A percentile compares a stretch with the other conserved stretches of the same genome.
phyloP scores from a whole-genome alignment of 164 flowering plant species.

The Tetracentron sinense region DNA sequence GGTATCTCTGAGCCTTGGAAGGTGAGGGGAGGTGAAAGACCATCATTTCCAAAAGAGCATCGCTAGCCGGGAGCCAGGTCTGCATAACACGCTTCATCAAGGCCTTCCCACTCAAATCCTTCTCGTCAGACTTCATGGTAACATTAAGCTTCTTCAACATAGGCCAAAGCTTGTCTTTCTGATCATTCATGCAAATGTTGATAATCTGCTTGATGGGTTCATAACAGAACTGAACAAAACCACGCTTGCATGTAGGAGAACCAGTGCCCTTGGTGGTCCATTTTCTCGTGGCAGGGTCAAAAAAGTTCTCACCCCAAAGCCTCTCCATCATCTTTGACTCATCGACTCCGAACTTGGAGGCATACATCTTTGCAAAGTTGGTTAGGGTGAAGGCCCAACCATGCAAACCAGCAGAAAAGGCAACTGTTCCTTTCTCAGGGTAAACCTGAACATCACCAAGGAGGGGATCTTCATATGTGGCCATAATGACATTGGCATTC shows the following conservation, averaged over 20 bases:
- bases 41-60: slow-evolving; percentile 34
- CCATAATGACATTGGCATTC: slow-evolving; percentile 30
- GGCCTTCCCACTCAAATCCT: slow-evolving; percentile 29
- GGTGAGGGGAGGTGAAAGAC: slow-evolving; percentile 38
- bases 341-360: slow-evolving; percentile 28
- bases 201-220: slow-evolving; percentile 36
- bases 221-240: slow-evolving; percentile 36
- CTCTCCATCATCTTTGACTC: slow-evolving; percentile 31
- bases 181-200: slow-evolving; percentile 34
- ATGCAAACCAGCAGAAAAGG: slow-evolving; percentile 29
- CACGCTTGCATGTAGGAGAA: slow-evolving; percentile 30
- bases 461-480: slow-evolving; percentile 23
- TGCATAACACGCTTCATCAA: slow-evolving; percentile 40
- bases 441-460: slow-evolving; percentile 27
- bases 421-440: slow-evolving; percentile 30
- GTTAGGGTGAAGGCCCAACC: slow-evolving; percentile 31
- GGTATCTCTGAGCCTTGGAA: slow-evolving; percentile 28
- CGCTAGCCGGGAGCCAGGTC: slow-evolving; percentile 32
- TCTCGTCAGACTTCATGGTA: slow-evolving; percentile 30
- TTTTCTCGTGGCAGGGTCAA: slow-evolving; percentile 33
- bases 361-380: slow-evolving; percentile 28
- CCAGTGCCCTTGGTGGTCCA: slow-evolving; percentile 35
- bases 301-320: slow-evolving; percentile 37
- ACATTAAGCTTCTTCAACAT: slow-evolving; percentile 32
- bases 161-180: slow-evolving; percentile 33